phyloP scores from a whole-genome alignment of 2,329 filamentous ascomycete genomes.

The Lasiodiplodia citricola region DNA sequence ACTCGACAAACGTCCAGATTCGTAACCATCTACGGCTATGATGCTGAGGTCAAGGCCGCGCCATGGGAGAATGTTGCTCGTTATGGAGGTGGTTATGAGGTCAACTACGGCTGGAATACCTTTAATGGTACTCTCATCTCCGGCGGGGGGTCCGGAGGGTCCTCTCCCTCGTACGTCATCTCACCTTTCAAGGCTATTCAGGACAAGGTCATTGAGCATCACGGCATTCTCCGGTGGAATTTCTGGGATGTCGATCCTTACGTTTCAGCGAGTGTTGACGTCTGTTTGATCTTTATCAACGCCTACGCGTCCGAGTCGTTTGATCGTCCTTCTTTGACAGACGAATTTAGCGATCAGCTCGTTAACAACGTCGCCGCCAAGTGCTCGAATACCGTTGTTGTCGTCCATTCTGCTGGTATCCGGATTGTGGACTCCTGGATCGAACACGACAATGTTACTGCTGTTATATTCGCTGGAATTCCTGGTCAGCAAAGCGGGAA shows the following conservation, averaged over 20 bases:
- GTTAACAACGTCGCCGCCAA: slow-evolving; percentile 52
- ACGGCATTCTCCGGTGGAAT: slow-evolving; percentile 43
- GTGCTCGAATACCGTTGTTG: slow-evolving; percentile 58
- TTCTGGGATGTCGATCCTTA: slow-evolving; percentile 40
- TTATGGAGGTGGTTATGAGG: slow-evolving; percentile 47
- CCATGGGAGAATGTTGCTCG: slow-evolving; percentile 46
- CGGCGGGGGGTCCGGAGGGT: slow-evolving; percentile 51
- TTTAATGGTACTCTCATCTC: slow-evolving; percentile 42
- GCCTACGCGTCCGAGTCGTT: slow-evolving; percentile 53
- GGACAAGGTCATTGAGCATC: slow-evolving; percentile 30
- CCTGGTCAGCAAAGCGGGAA: slow-evolving; percentile 38
- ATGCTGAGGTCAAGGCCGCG: slow-evolving; percentile 41
- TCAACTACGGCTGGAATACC: slow-evolving; percentile 51
- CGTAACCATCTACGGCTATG: slow-evolving; percentile 47
- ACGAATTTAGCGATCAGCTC: slow-evolving; percentile 48
- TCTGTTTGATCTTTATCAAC: slow-evolving; percentile 65
- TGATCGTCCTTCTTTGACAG: slow-evolving; percentile 48
- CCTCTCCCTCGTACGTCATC: slow-evolving; percentile 45
- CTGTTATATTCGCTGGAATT: slow-evolving; percentile 39
- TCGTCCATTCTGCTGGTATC: slow-evolving; percentile 47
- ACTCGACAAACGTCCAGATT: slow-evolving; percentile 45
- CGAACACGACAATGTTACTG: slow-evolving; percentile 38
- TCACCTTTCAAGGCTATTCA: slow-evolving; percentile 51
- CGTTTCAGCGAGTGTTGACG: slow-evolving; percentile 47
- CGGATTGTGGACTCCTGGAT: slow-evolving; percentile 41